A percentile compares a stretch with the other conserved stretches of the same genome.
These are phyloP conservation scores for Chrysanthemum lavandulifolium DNA, from an alignment of 129 eudicot species.

Conservation along the genomic window DNA sequence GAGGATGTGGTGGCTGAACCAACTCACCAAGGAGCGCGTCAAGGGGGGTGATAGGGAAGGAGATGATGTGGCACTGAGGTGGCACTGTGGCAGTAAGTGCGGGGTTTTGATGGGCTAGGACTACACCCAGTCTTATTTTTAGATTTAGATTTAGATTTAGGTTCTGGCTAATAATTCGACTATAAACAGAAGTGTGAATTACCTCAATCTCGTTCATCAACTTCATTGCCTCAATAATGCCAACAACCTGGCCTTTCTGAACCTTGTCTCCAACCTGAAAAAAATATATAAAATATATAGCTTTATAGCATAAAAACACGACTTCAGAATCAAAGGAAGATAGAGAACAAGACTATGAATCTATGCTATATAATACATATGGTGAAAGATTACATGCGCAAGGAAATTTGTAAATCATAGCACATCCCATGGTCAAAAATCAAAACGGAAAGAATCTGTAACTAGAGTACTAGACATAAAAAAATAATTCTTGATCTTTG, in stretches of 20 bases:
- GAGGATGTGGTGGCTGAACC: no score
- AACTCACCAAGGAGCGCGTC: no score
- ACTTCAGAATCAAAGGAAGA: not conserved
- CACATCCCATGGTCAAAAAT: not conserved
- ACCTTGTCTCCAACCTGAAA: slow-evolving; percentile 82
- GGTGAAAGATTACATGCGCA: not conserved
- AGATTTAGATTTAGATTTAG: no score
- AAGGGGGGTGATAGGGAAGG: no score
- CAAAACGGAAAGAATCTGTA: slow-evolving; percentile 9
- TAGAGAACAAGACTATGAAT: no score
- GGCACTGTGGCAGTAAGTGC: no score
- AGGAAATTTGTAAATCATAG: not conserved
- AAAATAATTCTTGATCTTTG: not conserved
- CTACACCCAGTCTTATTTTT: not conserved
- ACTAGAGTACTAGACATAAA: slow-evolving; percentile 16
- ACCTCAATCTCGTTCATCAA: slow-evolving; percentile 91
- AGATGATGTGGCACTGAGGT: no score
- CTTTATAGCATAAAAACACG: not conserved
- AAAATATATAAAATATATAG: not conserved
- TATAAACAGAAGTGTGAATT: slow-evolving; percentile 12
- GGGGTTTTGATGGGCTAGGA: no score
- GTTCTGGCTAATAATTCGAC: slow-evolving; percentile 1
- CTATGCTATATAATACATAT: not conserved
- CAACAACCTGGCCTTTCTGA: slow-evolving; percentile 69
- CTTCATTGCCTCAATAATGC: slow-evolving; percentile 91